Conservation (phyloP, 2,329 filamentous ascomycete species). For the Hymenoscyphus salicellus region DNA sequence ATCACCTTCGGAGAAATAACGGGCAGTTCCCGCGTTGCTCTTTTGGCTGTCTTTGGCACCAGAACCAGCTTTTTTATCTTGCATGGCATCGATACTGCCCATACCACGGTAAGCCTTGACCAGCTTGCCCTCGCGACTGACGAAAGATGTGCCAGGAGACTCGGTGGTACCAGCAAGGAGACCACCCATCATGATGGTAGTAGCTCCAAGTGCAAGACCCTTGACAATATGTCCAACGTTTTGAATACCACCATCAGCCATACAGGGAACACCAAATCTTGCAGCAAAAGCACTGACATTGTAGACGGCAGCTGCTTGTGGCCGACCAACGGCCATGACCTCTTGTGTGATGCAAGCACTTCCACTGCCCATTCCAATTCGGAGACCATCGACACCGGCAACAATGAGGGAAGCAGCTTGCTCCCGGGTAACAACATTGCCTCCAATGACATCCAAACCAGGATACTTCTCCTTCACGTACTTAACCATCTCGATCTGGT, state of each 20-base stretch:
- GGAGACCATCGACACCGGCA: conserved; percentile 90
- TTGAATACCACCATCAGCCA: conserved; percentile 95
- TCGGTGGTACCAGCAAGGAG: conserved; percentile 95
- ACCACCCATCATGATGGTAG: conserved; percentile 99
- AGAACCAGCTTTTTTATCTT: conserved; percentile 94
- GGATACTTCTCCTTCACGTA: conserved; percentile 89
- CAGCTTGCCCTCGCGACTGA: conserved; percentile 93
- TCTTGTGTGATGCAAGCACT: conserved; percentile 99
- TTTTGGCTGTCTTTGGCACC: conserved; percentile 70
- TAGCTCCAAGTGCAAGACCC: conserved; percentile 89
- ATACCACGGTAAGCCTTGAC: conserved; percentile 99
- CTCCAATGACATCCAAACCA: conserved; percentile 87
- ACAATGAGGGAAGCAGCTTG: conserved; percentile 91
- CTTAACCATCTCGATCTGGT: conserved; percentile 97
- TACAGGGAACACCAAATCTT: conserved; percentile 93
- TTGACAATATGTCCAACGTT: conserved; percentile 99
- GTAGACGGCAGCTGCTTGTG: conserved; percentile 90
- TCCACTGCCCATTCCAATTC: conserved; percentile 98
- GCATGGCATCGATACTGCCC: conserved; percentile 99
- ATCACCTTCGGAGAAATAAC: conserved; percentile 98
- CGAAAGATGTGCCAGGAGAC: conserved; percentile 93
- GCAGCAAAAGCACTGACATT: conserved; percentile 86
- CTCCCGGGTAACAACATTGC: conserved; percentile 96
- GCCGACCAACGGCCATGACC: conserved; percentile 97
- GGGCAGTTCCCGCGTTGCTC: conserved; percentile 91